Percentiles rank a stretch among this genome's conserved stretches.
These are phyloP conservation scores for Galeopsis tetrahit DNA, from an alignment of 257 asterid genomes.

Conservation along the genomic window DNA sequence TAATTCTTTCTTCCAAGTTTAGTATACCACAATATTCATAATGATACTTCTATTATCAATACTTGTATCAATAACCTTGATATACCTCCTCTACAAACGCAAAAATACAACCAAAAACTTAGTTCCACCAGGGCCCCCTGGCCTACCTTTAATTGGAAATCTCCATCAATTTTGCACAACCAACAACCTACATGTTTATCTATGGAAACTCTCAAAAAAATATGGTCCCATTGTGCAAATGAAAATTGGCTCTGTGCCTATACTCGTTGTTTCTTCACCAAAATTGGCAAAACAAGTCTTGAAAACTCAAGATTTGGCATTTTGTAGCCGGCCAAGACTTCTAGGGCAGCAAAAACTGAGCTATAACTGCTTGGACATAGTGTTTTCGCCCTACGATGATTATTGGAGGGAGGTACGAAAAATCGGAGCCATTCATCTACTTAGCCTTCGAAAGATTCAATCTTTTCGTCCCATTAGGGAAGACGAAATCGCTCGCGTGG, in stretches of 20 bases:
- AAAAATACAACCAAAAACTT: too few relatives aligned
- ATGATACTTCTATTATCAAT: neutral
- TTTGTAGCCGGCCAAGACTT: neutral
- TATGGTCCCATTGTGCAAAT: slow-evolving; percentile 1
- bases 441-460: neutral
- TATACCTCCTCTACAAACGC: too few relatives aligned
- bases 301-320: neutral
- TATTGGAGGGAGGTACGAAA: slow-evolving; percentile 3
- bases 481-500: neutral
- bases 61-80: neutral
- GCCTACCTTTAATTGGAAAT: neutral
- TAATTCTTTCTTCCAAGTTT: neutral
- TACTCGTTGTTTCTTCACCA: neutral
- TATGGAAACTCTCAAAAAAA: neutral
- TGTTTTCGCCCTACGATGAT: neutral
- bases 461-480: neutral
- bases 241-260: neutral
- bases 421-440: neutral
- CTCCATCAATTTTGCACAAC: neutral
- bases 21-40: too few relatives aligned
- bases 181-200: neutral
- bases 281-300: neutral
- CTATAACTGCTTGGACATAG: neutral
- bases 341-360: neutral
- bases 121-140: neutral